Conservation (phyloP, 148 eudicot genomes). For the Talinum fruticosum region DNA sequence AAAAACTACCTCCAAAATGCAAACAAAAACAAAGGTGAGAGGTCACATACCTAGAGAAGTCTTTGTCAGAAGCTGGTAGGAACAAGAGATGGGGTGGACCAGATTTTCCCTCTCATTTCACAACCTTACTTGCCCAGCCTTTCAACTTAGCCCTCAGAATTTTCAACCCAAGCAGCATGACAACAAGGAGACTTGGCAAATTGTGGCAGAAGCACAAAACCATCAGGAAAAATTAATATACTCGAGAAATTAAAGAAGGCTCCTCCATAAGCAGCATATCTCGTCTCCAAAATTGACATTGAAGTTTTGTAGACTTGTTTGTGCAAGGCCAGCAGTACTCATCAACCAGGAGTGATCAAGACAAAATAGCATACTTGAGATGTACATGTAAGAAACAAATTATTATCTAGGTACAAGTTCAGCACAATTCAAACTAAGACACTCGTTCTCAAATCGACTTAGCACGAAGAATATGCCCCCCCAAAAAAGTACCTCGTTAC, state of each 20-base stretch:
- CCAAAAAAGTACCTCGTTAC: background rate
- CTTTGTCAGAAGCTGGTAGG: background rate
- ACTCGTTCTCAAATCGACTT: background rate
- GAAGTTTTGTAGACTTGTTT: background rate
- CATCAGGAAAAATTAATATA: background rate
- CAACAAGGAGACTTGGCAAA: background rate
- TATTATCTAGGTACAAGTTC: background rate
- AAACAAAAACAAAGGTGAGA: background rate
- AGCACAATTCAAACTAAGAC: constrained; percentile 1
- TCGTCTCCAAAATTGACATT: no score
- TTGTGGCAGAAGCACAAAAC: background rate
- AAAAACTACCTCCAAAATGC: background rate
- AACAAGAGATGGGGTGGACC: background rate
- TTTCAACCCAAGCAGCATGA: background rate
- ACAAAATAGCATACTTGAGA: background rate
- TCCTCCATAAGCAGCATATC: no score
- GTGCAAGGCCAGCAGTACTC: background rate
- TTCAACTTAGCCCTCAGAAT: background rate
- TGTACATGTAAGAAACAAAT: background rate
- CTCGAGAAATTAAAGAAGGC: background rate
- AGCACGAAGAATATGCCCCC: constrained; percentile 13
- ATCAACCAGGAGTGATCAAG: background rate
- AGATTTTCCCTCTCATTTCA: background rate
- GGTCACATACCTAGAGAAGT: background rate
- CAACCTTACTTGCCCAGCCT: background rate